Percentiles rank a stretch among this genome's conserved stretches.
Conservation (phyloP, 176 grass and related monocot species). For the Eleusine indica region DNA sequence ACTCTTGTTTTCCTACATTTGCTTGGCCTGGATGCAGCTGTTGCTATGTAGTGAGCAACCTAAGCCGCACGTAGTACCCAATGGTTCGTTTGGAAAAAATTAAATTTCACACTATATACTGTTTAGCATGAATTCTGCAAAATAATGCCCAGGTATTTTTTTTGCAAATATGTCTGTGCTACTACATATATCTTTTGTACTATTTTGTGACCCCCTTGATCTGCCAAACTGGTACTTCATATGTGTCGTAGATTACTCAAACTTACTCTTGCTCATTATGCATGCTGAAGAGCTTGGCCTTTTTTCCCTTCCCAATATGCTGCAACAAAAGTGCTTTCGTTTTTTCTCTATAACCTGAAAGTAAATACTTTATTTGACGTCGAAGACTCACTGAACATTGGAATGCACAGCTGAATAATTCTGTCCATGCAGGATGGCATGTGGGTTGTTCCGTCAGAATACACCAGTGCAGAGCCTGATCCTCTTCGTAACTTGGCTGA, state of each 20-base stretch:
- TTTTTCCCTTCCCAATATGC: background rate
- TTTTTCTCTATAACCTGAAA: conserved; percentile 7
- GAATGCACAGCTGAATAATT: background rate
- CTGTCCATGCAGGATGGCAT: conserved; percentile 58
- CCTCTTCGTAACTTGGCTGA: conserved; percentile 81
- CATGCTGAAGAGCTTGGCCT: background rate
- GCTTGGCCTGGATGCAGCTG: background rate
- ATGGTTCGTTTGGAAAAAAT: background rate
- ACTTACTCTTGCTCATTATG: conserved; percentile 1
- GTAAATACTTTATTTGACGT: conserved; percentile 12
- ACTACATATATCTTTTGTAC: background rate
- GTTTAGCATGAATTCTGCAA: background rate
- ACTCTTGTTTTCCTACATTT: background rate
- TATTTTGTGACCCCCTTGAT: background rate
- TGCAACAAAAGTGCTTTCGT: conserved; percentile 3
- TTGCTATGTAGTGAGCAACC: background rate
- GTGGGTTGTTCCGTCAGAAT: conserved; percentile 84
- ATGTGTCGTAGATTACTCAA: background rate
- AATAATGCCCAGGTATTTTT: background rate
- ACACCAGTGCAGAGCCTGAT: conserved; percentile 79
- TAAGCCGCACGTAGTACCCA: background rate
- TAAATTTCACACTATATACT: conserved; percentile 1
- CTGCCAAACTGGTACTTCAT: background rate
- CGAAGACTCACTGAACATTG: background rate
- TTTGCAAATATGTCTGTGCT: background rate